Conservation (phyloP, 768 basidiomycete genomes). For the Mycena sanguinolenta region DNA sequence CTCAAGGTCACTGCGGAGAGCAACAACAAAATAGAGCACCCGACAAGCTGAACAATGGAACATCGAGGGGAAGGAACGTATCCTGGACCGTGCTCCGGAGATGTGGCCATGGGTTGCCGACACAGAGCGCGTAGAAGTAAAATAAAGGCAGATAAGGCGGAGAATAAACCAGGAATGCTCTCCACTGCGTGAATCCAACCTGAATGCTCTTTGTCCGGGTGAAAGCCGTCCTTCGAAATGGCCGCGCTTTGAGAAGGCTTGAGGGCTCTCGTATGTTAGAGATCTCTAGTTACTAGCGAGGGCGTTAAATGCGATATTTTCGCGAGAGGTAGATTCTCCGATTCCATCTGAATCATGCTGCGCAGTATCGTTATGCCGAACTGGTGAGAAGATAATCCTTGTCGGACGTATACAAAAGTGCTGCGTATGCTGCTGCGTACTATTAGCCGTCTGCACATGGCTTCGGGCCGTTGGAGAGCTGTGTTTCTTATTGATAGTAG, state of each 20-base stretch:
- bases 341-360: too few relatives aligned
- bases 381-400: too few relatives aligned
- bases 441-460: too few relatives aligned
- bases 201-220: background rate
- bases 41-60: background rate
- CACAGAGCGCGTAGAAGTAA: background rate
- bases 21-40: background rate
- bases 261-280: background rate
- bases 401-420: too few relatives aligned
- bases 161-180: background rate
- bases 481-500: too few relatives aligned
- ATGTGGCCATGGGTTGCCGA: background rate
- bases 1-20: background rate
- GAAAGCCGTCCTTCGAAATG: background rate
- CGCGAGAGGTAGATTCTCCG: background rate
- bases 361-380: background rate
- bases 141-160: background rate
- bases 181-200: background rate
- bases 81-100: background rate
- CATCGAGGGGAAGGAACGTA: background rate
- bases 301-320: background rate
- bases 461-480: too few relatives aligned
- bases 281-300: background rate
- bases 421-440: too few relatives aligned
- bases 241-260: background rate